Evolutionary conservation across 805 yeast genomes (phyloP).

Genomic region (Metschnikowia similis): DNA sequence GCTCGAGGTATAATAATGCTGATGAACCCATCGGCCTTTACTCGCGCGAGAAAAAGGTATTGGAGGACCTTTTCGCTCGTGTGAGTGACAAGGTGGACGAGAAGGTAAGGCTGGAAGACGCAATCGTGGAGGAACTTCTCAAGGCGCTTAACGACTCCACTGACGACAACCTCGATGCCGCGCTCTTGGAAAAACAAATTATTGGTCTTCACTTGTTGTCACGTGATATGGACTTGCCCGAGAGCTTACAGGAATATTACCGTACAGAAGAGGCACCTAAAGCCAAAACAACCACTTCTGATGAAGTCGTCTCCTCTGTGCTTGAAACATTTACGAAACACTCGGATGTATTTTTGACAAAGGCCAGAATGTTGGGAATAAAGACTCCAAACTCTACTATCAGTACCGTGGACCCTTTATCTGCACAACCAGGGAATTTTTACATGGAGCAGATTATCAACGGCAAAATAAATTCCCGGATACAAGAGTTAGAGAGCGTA

Average conservation of each 20-base stretch:
- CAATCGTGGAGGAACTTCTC: constrained; percentile 19
- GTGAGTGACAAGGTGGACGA: constrained; percentile 25
- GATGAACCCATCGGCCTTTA: constrained; percentile 18
- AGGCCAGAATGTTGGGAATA: constrained; percentile 42
- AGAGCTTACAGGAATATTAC: constrained; percentile 39
- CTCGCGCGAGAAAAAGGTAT: constrained; percentile 19
- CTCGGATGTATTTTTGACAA: constrained; percentile 16
- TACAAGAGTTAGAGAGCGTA: constrained; percentile 56
- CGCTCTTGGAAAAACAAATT: constrained; percentile 52
- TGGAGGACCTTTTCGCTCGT: constrained; percentile 28
- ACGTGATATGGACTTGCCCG: constrained; percentile 63
- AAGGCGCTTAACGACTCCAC: constrained; percentile 15
- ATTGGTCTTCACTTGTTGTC: constrained; percentile 61
- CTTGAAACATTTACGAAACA: constrained; percentile 4
- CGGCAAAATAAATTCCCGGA: constrained; percentile 52
- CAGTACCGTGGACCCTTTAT: constrained; percentile 24
- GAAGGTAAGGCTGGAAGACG: constrained; percentile 20
- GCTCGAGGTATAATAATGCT: neutral
- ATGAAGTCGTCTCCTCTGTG: constrained; percentile 8
- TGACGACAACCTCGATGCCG: constrained; percentile 9
- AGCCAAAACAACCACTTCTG: constrained; percentile 10
- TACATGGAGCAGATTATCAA: constrained; percentile 51
- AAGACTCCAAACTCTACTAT: constrained; percentile 21
- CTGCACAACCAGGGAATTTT: constrained; percentile 46
- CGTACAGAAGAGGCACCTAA: constrained; percentile 10